Evolutionary conservation across 108 stramenopile genomes (phyloP), one percentile per base, ranked within the genome.

Genomic region (Nannochloropsis salina): DNA sequence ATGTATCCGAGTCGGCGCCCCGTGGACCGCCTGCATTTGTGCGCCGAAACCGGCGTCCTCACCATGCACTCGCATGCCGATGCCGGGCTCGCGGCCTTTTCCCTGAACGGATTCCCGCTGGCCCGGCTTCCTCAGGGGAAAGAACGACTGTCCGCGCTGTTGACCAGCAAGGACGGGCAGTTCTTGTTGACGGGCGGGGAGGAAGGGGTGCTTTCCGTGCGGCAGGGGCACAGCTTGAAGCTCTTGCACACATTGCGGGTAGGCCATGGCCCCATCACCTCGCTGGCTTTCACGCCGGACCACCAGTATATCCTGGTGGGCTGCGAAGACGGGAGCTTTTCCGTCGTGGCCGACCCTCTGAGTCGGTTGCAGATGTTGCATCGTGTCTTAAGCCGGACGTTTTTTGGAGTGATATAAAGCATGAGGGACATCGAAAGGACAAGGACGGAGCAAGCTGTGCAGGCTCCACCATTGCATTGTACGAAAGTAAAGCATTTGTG

Each of bases 161-260:
- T 85, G 51, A 74, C 84, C 10, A 81, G 51, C 6, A 81, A 81
- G 6, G 88, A 81, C 8, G 88, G 88, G 42, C 84, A 83, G 79
- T 85, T 81, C 44, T 61, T 88, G 3, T 44, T 88, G 45, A 61
- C 82, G 8, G 88, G 88, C 31, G 88, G 84, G 43, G 42, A 83
- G n/a, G 80, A 85, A 18, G 88, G 88, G 43, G 11, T 82, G n/a
- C 61, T 88, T 11, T 18, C 41, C 18, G 88, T 88, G 74, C 79
- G 81, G 42, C 51, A 83, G 3, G 43, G 80, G 44, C 87, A 88
- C 83, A 79, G 80, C 21, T 45, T 88, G 42, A 45, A 84, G 61
- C 84, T 79, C n/a, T 21, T 85, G 79, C 88, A 85, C 45, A 79
- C n/a, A 9, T 74, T 88, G 40, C 31, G 41, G 40, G 31, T 41